Conservation (phyloP, 2,329 filamentous ascomycete species). For the Beauveria brongniartii region DNA sequence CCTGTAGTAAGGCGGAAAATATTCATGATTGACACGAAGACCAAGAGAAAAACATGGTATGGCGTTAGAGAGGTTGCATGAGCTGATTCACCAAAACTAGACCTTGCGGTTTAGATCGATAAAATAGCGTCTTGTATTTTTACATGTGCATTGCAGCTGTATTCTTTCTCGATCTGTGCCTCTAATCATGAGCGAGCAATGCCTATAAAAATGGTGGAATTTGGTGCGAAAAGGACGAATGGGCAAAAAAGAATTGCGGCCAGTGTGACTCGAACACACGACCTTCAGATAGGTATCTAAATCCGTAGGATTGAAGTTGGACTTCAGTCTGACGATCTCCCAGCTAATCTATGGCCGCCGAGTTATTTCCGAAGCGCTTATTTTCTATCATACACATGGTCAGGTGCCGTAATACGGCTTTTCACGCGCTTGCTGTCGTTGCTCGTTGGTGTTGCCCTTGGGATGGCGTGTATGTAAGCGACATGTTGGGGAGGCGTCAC, state of each 20-base stretch:
- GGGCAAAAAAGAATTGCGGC: conserved; percentile 18
- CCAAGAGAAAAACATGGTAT: neutral
- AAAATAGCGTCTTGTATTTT: neutral
- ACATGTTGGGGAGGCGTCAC: too few species aligned
- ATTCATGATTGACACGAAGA: neutral
- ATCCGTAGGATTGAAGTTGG: conserved; percentile 19
- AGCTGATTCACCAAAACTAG: neutral
- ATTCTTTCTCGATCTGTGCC: too few species aligned
- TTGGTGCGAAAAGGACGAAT: too few species aligned
- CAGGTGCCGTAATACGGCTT: too few species aligned
- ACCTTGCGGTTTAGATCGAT: too few species aligned
- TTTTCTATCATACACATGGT: neutral
- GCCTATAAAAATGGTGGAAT: neutral
- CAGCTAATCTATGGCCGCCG: conserved; percentile 22
- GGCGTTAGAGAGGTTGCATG: conserved; percentile 8
- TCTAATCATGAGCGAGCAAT: too few species aligned
- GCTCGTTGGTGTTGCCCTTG: too few species aligned
- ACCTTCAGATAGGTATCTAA: conserved; percentile 21
- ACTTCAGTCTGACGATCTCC: conserved; percentile 23
- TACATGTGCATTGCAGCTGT: neutral
- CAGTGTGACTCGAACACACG: conserved; percentile 25
- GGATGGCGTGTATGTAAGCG: neutral
- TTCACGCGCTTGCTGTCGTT: neutral
- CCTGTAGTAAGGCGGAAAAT: conserved; percentile 18
- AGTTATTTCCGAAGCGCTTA: conserved; percentile 11